A percentile compares a stretch with the other conserved stretches of the same genome.
phyloP scores from a whole-genome alignment of 2,329 filamentous ascomycete species.

The Fusarium pseudograminearum region DNA sequence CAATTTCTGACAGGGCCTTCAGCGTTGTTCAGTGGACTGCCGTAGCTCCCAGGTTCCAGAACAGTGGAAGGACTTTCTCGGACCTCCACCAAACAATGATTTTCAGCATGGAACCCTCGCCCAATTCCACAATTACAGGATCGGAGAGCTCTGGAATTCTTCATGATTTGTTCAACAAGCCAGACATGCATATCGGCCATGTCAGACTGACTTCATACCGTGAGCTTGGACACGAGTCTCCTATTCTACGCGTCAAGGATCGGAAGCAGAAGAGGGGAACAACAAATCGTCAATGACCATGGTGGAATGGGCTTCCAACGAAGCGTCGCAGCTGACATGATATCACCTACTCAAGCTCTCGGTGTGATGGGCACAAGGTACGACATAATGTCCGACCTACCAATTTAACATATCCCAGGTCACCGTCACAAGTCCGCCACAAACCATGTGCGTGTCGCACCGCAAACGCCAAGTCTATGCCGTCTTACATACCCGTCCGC shows the following conservation, averaged over 20 bases:
- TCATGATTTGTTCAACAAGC: constrained; percentile 18
- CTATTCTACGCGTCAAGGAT: constrained; percentile 3
- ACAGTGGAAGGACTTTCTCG: constrained; percentile 2
- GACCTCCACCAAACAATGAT: constrained; percentile 32
- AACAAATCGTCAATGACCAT: neutral
- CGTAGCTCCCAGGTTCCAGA: neutral
- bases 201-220: constrained; percentile 28
- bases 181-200: constrained; percentile 5
- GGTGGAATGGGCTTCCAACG: neutral
- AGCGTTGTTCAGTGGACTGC: constrained; percentile 11
- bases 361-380: constrained; percentile 19
- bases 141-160: constrained; percentile 21
- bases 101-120: constrained; percentile 32
- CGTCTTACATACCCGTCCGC: constrained; percentile 38
- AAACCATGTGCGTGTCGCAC: constrained; percentile 39
- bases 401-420: constrained; percentile 24
- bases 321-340: neutral
- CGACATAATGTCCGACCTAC: constrained; percentile 27
- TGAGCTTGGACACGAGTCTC: constrained; percentile 1
- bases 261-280: neutral
- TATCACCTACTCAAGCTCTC: constrained; percentile 1
- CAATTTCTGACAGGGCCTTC: constrained; percentile 15
- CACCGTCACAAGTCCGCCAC: constrained; percentile 22
- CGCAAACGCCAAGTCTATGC: constrained; percentile 36
- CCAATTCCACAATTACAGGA: constrained; percentile 6